A percentile compares a stretch with the other conserved stretches of the same genome.
Conservation (phyloP, 2,329 filamentous ascomycete species). For the Pyrenophora graminea region DNA sequence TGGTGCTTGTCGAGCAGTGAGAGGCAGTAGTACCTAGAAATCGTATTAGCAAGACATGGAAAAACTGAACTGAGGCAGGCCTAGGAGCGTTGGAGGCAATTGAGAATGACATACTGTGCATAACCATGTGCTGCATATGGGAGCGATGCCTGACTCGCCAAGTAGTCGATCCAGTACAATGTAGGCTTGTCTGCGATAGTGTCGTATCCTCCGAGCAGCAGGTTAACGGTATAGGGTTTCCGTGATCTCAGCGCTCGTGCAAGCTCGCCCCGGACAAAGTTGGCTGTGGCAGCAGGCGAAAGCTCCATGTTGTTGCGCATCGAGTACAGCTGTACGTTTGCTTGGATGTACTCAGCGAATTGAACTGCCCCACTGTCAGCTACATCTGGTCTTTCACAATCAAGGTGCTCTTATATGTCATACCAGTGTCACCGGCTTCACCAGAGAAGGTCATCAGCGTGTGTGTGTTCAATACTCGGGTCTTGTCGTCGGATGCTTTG, state of each 20-base stretch:
- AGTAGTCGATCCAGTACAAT: slow-evolving; percentile 96
- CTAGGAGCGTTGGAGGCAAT: background rate
- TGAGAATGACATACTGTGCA: slow-evolving; percentile 71
- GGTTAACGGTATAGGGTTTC: slow-evolving; percentile 95
- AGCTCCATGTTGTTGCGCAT: slow-evolving; percentile 97
- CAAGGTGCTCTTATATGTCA: slow-evolving; percentile 18
- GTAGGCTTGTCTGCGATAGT: slow-evolving; percentile 87
- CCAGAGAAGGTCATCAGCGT: slow-evolving; percentile 94
- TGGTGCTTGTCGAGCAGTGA: slow-evolving; percentile 99
- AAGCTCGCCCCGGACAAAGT: slow-evolving; percentile 93
- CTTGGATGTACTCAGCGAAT: slow-evolving; percentile 99
- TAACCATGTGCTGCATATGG: slow-evolving; percentile 98
- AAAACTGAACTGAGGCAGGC: too few relatives aligned
- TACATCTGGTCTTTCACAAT: background rate
- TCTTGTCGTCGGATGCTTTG: slow-evolving; percentile 97
- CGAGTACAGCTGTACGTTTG: slow-evolving; percentile 95
- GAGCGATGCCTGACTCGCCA: slow-evolving; percentile 82
- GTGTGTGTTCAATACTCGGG: slow-evolving; percentile 86
- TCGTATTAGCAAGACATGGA: slow-evolving; percentile 4
- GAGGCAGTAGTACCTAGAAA: slow-evolving; percentile 86
- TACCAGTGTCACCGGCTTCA: slow-evolving; percentile 94
- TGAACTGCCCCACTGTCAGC: slow-evolving; percentile 66
- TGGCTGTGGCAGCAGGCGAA: slow-evolving; percentile 82
- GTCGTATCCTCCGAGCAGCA: slow-evolving; percentile 91
- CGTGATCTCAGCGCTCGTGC: slow-evolving; percentile 87